Evolutionary conservation across 768 basidiomycete genomes (phyloP).

Genomic region (Calocybe cyanea): DNA sequence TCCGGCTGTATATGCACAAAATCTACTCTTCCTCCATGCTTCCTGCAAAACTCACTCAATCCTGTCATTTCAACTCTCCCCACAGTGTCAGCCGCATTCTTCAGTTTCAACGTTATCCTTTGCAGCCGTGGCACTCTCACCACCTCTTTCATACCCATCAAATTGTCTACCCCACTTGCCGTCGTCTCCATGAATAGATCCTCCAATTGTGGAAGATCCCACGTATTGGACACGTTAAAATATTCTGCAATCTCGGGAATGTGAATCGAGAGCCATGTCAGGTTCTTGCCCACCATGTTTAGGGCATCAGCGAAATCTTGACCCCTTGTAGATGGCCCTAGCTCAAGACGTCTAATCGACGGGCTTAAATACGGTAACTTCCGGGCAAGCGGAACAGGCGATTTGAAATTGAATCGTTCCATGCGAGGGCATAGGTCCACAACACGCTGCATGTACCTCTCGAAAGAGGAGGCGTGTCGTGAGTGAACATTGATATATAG

Average conservation of each 20-base stretch:
- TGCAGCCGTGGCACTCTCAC: slow-evolving; percentile 7
- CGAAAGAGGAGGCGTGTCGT: slow-evolving; percentile 11
- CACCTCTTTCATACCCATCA: background rate
- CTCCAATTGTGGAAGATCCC: slow-evolving; percentile 7
- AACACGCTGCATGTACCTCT: slow-evolving; percentile 7
- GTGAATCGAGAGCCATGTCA: slow-evolving; percentile 8
- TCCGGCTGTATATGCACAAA: slow-evolving; percentile 10
- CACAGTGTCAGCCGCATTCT: too few relatives aligned
- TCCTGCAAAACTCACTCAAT: slow-evolving; percentile 5
- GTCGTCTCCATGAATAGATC: slow-evolving; percentile 8
- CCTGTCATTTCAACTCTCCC: background rate
- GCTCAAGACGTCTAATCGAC: slow-evolving; percentile 6
- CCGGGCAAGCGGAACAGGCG: slow-evolving; percentile 5
- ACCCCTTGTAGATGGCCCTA: background rate
- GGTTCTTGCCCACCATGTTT: slow-evolving; percentile 1
- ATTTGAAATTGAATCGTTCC: slow-evolving; percentile 1
- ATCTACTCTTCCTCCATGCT: slow-evolving; percentile 2
- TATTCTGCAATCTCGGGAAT: slow-evolving; percentile 3
- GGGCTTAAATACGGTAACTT: slow-evolving; percentile 4
- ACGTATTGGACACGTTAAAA: background rate
- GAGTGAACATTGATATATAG: slow-evolving; percentile 10
- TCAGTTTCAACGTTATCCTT: slow-evolving; percentile 7
- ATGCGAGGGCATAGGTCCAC: slow-evolving; percentile 9
- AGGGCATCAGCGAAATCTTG: slow-evolving; percentile 2
- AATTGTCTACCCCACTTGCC: background rate